Evolutionary conservation across 805 yeast species (phyloP).

Genomic region (Wickerhamiella domercqiae): DNA sequence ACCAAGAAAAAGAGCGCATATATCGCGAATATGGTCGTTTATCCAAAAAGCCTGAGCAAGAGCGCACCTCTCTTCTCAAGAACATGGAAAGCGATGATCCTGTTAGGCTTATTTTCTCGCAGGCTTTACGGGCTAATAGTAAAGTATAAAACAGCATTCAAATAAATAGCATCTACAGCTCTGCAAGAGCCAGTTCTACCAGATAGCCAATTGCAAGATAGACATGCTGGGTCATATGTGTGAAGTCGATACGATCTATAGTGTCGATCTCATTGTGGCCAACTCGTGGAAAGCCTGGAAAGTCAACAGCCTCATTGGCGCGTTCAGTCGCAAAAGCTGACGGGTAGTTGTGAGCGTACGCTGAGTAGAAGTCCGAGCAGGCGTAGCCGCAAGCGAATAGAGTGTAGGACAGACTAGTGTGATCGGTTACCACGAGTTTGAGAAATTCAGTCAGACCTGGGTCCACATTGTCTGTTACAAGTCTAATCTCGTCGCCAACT

Average conservation of each 20-base stretch:
- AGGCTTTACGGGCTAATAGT: too few species aligned
- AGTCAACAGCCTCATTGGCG: conserved; percentile 45
- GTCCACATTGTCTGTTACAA: conserved; percentile 57
- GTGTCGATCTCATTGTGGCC: conserved; percentile 74
- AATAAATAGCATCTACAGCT: too few species aligned
- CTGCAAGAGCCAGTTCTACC: conserved; percentile 42
- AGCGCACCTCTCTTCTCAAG: not conserved
- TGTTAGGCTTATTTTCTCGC: not conserved
- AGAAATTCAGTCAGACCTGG: conserved; percentile 41
- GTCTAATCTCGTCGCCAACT: conserved; percentile 57
- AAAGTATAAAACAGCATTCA: too few species aligned
- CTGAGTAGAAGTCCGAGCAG: conserved; percentile 87
- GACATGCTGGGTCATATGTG: conserved; percentile 67
- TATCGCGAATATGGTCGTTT: conserved; percentile 24
- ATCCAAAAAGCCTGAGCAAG: not conserved
- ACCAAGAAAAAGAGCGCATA: conserved; percentile 26
- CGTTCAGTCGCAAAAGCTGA: conserved; percentile 71
- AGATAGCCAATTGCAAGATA: conserved; percentile 62
- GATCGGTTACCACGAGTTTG: conserved; percentile 42
- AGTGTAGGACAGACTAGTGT: conserved; percentile 51
- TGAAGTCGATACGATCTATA: conserved; percentile 59
- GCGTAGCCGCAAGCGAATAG: conserved; percentile 83
- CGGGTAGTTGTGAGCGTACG: conserved; percentile 70
- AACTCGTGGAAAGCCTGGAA: conserved; percentile 23
- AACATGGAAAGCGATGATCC: not conserved